Percentiles rank a stretch among this genome's conserved stretches.
These are phyloP conservation scores for Thermochaetoides thermophila DNA, from an alignment of 495 filamentous ascomycete species.

Conservation along the genomic window DNA sequence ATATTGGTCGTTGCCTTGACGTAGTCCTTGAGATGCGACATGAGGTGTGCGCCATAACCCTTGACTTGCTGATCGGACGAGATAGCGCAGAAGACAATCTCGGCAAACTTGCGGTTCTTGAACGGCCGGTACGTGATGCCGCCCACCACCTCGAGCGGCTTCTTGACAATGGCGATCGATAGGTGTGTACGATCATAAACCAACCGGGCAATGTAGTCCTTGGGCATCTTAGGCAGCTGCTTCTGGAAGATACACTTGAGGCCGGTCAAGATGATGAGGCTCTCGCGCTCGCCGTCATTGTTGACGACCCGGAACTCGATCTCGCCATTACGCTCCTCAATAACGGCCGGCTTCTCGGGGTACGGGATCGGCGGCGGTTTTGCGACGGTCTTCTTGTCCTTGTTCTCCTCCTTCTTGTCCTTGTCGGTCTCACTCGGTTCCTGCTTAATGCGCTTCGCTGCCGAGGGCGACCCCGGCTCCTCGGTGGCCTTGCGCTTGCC, in stretches of 20 bases:
- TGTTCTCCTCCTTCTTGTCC: slow-evolving; percentile 33
- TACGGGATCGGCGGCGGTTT: slow-evolving; percentile 52
- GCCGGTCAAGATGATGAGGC: slow-evolving; percentile 85
- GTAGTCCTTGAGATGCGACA: slow-evolving; percentile 97
- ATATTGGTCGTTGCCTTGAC: slow-evolving; percentile 93
- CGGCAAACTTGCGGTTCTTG: slow-evolving; percentile 81
- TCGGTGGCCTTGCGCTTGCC: slow-evolving; percentile 68
- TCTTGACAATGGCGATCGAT: slow-evolving; percentile 94
- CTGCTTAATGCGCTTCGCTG: slow-evolving; percentile 48
- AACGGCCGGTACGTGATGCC: slow-evolving; percentile 97
- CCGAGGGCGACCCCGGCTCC: slow-evolving; percentile 45
- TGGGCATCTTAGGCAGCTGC: slow-evolving; percentile 96
- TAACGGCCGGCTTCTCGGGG: slow-evolving; percentile 83
- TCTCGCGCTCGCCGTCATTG: slow-evolving; percentile 79
- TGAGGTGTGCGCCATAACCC: slow-evolving; percentile 92
- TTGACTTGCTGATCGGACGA: slow-evolving; percentile 97
- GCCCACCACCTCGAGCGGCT: slow-evolving; percentile 84
- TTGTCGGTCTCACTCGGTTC: slow-evolving; percentile 38
- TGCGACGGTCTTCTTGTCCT: slow-evolving; percentile 38
- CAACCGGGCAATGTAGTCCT: slow-evolving; percentile 92
- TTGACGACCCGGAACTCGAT: slow-evolving; percentile 98
- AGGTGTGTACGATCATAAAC: slow-evolving; percentile 96
- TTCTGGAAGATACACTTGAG: slow-evolving; percentile 98
- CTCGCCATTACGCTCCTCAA: slow-evolving; percentile 87
- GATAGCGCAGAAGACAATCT: slow-evolving; percentile 98